These are phyloP conservation scores for Cladosporium cucumerinum DNA, from an alignment of 2,329 filamentous ascomycete genomes.

Conservation along the genomic window DNA sequence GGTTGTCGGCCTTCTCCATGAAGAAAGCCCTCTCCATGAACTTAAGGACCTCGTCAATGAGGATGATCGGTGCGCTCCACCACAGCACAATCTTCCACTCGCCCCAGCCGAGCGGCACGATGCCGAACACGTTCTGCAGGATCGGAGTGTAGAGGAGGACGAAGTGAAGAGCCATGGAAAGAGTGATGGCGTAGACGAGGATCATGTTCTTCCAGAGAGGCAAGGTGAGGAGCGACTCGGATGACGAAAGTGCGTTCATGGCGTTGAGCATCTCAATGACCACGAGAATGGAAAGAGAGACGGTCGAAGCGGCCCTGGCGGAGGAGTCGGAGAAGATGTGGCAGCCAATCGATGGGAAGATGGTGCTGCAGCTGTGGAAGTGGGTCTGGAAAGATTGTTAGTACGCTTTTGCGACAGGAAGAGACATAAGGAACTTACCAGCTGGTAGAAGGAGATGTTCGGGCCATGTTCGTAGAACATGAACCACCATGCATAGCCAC, in stretches of 20 bases:
- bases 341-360: constrained; percentile 88
- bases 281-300: constrained; percentile 85
- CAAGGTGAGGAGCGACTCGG: constrained; percentile 87
- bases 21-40: constrained; percentile 57
- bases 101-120: constrained; percentile 75
- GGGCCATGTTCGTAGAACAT: constrained; percentile 91
- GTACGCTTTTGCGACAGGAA: neutral
- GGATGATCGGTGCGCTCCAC: constrained; percentile 91
- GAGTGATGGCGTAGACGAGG: constrained; percentile 86
- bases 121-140: constrained; percentile 84
- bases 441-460: constrained; percentile 84
- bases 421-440: constrained; percentile 48
- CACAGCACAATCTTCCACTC: constrained; percentile 91
- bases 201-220: constrained; percentile 99
- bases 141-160: constrained; percentile 88
- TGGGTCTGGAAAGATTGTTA: constrained; percentile 52
- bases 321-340: constrained; percentile 84
- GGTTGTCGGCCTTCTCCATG: constrained; percentile 31
- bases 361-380: constrained; percentile 86
- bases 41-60: constrained; percentile 84
- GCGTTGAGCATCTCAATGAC: constrained; percentile 99
- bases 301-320: constrained; percentile 85
- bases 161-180: constrained; percentile 95
- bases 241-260: constrained; percentile 95
- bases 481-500: constrained; percentile 99